Percentiles rank a stretch among this genome's conserved stretches.
phyloP scores from a whole-genome alignment of 75 land plant genomes.

The Chamaecyparis obtusa region DNA sequence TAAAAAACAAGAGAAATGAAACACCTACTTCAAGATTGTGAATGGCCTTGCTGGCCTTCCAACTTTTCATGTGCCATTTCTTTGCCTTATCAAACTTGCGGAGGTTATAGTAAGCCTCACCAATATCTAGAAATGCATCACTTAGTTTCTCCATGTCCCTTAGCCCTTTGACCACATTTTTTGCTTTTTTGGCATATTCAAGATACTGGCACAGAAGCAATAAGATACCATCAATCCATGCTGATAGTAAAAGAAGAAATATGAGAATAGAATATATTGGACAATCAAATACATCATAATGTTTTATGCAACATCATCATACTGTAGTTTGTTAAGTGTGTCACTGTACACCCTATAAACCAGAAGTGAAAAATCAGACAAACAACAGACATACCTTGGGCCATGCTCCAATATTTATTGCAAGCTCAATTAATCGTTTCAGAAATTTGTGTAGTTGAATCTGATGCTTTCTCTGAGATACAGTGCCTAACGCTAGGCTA shows the following conservation, averaged over 20 bases:
- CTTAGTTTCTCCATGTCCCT: conserved; percentile 85
- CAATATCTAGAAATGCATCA: conserved; percentile 75
- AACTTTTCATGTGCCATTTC: conserved; percentile 85
- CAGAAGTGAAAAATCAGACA: background rate
- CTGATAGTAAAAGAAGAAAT: background rate
- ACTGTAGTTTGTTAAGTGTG: background rate
- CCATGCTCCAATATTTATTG: conserved; percentile 73
- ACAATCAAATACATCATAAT: background rate
- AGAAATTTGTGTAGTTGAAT: conserved; percentile 39
- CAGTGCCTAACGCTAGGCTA: conserved; percentile 35
- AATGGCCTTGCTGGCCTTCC: conserved; percentile 59
- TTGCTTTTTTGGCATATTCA: conserved; percentile 68
- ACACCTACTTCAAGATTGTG: conserved; percentile 74
- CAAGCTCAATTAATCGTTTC: conserved; percentile 57
- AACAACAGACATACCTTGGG: conserved; percentile 41
- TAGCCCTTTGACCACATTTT: conserved; percentile 59
- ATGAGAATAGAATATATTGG: background rate
- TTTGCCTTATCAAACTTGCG: conserved; percentile 65
- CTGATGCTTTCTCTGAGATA: conserved; percentile 39
- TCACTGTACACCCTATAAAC: background rate
- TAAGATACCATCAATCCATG: background rate
- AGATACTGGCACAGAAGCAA: conserved; percentile 42
- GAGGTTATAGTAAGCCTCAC: conserved; percentile 83
- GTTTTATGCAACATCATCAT: background rate
- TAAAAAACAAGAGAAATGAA: background rate